Evolutionary conservation across 2,329 filamentous ascomycete genomes (phyloP).

Genomic region (Botrytis galanthina): DNA sequence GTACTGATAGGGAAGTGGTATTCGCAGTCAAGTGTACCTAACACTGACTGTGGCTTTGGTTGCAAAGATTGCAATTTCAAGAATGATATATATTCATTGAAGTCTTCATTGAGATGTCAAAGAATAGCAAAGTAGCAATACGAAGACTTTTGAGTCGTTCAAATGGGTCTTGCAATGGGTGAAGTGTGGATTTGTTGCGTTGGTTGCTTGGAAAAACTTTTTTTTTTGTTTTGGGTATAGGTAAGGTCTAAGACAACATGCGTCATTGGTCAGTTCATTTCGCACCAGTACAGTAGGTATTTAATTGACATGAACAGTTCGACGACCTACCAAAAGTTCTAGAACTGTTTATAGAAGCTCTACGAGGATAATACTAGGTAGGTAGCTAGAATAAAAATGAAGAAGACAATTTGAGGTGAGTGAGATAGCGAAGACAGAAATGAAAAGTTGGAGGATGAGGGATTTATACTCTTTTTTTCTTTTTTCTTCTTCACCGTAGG

Average conservation of each 20-base stretch:
- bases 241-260: not conserved
- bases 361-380: not conserved
- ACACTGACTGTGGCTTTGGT: constrained; percentile 15
- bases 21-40: constrained; percentile 1
- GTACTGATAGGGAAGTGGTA: not conserved
- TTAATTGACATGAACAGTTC: not conserved
- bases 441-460: not conserved
- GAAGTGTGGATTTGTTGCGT: constrained; percentile 14
- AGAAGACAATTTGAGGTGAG: not conserved
- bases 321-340: not conserved
- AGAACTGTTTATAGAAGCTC: not conserved
- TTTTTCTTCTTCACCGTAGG: not conserved
- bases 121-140: constrained; percentile 5
- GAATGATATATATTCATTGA: constrained; percentile 16
- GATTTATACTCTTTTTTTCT: not conserved
- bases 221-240: not conserved
- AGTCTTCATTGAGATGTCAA: constrained; percentile 13
- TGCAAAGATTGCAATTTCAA: constrained; percentile 22
- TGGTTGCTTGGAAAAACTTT: constrained; percentile 19
- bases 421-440: not conserved
- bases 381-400: not conserved
- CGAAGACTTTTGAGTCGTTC: constrained; percentile 5
- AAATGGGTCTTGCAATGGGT: constrained; percentile 2
- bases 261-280: constrained; percentile 17
- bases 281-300: too few relatives aligned